Evolutionary conservation across 2,329 filamentous ascomycete species (phyloP), one percentile per base, ranked within the genome.

Genomic region (Diaporthe eres): DNA sequence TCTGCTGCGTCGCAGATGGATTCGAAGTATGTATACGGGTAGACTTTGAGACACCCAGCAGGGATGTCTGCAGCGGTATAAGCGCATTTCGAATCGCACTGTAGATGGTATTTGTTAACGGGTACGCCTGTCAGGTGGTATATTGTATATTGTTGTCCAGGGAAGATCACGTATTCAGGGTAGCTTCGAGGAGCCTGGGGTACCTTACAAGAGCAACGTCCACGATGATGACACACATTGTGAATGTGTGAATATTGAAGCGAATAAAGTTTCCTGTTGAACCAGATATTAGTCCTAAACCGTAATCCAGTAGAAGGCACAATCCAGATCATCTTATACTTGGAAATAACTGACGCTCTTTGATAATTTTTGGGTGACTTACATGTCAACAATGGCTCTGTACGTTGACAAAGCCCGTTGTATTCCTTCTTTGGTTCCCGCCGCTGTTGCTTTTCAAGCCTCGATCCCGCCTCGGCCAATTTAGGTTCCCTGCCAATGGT

Each of bases 221-320:
- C 44, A 72, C 57, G 1, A 8, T 72, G 34, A 72, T 55, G 31
- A 39, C 34, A 44, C 71, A 72, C 71, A 72, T 72, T 42, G 31
- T 39, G 44, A 9, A 19, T 55, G n/a, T 63, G 5, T 17, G 19
- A 12, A 28, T 53, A 5, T 28, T 17, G 47, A 42, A 70, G 49
- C n/a, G 15, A 28, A 22, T 22, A 39, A 4, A 19, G 3, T 19
- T 9, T 53, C 6, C n/a, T 28, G n/a, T 31, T 22, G 49, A 39
- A 22, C 8, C 22, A 19, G n/a, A 22, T 42, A 34, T 34, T 1
- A 8, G 9, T 70, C 8, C n/a, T 13, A 42, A 31, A 37, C n/a
- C 4, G 4, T 8, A n/a, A 2, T 19, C 9, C 12, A 15, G n/a
- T 22, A 37, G 3, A 13, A 28, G n/a, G 25, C 15, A 2, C 1